Conservation (phyloP, 306 rosid species). For the Casuarina equisetifolia region DNA sequence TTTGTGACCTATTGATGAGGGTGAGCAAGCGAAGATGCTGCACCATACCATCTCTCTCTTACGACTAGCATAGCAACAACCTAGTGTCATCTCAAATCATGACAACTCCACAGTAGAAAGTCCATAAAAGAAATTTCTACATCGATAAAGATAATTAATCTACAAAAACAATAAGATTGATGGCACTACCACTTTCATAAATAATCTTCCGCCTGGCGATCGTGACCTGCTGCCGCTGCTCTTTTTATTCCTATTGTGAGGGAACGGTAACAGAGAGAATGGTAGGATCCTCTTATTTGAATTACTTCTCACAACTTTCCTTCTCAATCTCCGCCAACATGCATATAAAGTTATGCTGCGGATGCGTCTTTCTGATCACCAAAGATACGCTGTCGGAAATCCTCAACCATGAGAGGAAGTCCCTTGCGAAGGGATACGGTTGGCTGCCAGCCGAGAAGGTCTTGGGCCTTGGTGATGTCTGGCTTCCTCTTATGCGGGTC, state of each 20-base stretch:
- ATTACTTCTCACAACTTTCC: constrained; percentile 10
- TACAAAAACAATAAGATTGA: constrained; percentile 8
- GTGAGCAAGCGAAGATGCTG: too few species aligned
- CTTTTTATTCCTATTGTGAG: constrained; percentile 29
- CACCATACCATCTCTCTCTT: too few species aligned
- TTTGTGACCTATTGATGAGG: background rate
- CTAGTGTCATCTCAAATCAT: too few species aligned
- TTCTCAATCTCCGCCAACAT: background rate
- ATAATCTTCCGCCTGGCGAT: constrained; percentile 17
- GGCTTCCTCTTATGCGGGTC: constrained; percentile 98
- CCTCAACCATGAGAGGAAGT: constrained; percentile 84
- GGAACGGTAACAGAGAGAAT: constrained; percentile 10
- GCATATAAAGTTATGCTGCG: constrained; percentile 14
- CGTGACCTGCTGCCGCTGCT: constrained; percentile 9
- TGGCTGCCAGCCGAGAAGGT: constrained; percentile 91
- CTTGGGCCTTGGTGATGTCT: constrained; percentile 85
- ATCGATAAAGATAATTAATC: constrained; percentile 7
- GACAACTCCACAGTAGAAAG: too few species aligned
- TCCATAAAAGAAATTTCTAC: background rate
- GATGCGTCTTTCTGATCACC: constrained; percentile 44
- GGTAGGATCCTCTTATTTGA: constrained; percentile 2
- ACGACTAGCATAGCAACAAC: too few species aligned
- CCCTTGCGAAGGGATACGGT: constrained; percentile 80
- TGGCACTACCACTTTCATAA: constrained; percentile 1
- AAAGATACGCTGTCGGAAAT: constrained; percentile 76